Percentiles rank a stretch among this genome's conserved stretches.
Evolutionary conservation across 495 filamentous ascomycete genomes (phyloP).

Genomic region (Aspergillus leporis): DNA sequence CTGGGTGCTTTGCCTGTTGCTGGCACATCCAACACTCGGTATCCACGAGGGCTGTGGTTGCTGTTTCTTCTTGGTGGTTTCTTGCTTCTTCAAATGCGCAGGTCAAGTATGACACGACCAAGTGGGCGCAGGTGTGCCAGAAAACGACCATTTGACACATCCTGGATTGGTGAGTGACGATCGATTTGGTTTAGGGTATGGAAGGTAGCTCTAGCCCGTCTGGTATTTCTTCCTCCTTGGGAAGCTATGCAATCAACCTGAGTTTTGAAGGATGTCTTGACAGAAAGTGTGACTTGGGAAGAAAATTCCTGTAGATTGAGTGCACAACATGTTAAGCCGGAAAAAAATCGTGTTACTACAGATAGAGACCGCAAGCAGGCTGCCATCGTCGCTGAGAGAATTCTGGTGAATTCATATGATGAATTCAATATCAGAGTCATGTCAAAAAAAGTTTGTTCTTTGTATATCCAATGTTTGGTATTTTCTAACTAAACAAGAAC

Average conservation of each 20-base stretch:
- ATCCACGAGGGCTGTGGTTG: background rate
- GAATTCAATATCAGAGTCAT: background rate
- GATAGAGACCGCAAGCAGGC: background rate
- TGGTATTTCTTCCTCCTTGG: background rate
- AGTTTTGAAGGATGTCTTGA: background rate
- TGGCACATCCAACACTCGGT: slow-evolving; percentile 1
- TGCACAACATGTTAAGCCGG: background rate
- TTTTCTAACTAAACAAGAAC: background rate
- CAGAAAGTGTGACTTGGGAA: background rate
- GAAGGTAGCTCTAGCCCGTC: background rate
- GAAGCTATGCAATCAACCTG: background rate
- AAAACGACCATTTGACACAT: slow-evolving; percentile 6
- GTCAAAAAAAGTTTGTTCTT: background rate
- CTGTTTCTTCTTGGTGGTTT: slow-evolving; percentile 3
- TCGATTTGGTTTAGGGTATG: background rate
- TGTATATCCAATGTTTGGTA: background rate
- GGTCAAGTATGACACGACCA: background rate
- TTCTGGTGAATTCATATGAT: background rate
- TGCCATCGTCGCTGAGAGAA: background rate
- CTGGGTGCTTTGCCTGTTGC: background rate
- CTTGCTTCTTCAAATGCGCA: slow-evolving; percentile 1
- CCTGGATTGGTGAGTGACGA: background rate
- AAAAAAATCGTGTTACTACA: background rate
- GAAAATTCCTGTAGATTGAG: too few relatives aligned
- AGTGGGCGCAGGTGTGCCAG: background rate